A percentile compares a stretch with the other conserved stretches of the same genome.
phyloP scores from a whole-genome alignment of 768 basidiomycete species.

The Sutorius australiensis region DNA sequence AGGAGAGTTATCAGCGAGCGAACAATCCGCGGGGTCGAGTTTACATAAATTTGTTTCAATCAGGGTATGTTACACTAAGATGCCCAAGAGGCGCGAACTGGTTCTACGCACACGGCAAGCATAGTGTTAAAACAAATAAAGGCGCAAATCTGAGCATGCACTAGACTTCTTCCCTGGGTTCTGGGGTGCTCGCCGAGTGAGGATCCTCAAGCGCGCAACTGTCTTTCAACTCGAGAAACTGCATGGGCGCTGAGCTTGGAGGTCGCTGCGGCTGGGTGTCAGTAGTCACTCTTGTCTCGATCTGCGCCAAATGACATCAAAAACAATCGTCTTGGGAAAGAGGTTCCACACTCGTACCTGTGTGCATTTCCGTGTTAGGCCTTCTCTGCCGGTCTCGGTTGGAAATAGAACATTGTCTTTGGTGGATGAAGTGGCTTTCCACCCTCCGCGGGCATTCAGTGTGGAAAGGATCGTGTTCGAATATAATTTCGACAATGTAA shows the following conservation, averaged over 20 bases:
- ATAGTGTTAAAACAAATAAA: too few relatives aligned
- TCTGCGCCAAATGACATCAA: neutral
- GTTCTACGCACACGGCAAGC: too few relatives aligned
- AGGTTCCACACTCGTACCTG: conserved; percentile 4
- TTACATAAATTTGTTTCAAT: too few relatives aligned
- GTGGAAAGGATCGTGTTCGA: conserved; percentile 22
- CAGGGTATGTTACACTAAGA: too few relatives aligned
- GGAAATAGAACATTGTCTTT: conserved; percentile 10
- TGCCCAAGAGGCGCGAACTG: too few relatives aligned
- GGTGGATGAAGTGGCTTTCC: conserved; percentile 5
- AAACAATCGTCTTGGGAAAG: neutral
- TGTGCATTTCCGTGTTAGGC: neutral
- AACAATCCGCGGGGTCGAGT: too few relatives aligned
- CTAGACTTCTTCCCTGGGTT: neutral
- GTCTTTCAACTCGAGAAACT: neutral
- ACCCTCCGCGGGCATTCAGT: conserved; percentile 21
- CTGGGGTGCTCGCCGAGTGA: neutral
- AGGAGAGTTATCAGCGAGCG: too few relatives aligned
- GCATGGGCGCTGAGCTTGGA: neutral
- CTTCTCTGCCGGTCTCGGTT: neutral
- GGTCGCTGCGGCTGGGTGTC: neutral
- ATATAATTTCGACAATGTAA: conserved; percentile 27
- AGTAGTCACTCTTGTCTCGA: neutral
- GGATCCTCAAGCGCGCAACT: neutral
- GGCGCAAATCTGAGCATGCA: neutral